Evolutionary conservation across 1,284 basidiomycete genomes (phyloP).

Genomic region (Ceratobasidium sp.): DNA sequence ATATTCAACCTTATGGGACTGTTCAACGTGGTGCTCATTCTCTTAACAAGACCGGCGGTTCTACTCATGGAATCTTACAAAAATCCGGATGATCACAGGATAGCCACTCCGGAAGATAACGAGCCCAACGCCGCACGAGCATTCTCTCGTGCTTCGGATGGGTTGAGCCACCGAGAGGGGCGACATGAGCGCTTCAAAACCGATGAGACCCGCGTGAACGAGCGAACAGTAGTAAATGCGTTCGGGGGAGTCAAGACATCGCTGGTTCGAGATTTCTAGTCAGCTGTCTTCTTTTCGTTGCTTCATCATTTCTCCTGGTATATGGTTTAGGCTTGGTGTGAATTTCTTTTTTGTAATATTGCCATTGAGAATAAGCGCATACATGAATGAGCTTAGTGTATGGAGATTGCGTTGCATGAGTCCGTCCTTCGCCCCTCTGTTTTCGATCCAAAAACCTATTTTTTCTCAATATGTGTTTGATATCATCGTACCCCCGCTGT

Average conservation of each 20-base stretch:
- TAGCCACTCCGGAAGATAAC: not conserved
- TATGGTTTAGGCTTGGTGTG: too few relatives aligned
- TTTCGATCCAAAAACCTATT: too few relatives aligned
- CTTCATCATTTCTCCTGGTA: too few relatives aligned
- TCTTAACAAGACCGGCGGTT: slow-evolving; percentile 17
- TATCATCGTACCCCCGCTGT: too few relatives aligned
- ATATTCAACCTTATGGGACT: slow-evolving; percentile 40
- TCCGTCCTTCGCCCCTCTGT: too few relatives aligned
- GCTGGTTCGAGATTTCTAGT: not conserved
- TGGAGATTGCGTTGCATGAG: too few relatives aligned
- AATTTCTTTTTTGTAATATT: too few relatives aligned
- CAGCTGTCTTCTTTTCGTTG: too few relatives aligned
- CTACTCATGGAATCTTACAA: not conserved
- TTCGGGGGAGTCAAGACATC: not conserved
- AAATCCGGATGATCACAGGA: not conserved
- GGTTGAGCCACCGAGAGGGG: not conserved
- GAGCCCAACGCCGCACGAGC: not conserved
- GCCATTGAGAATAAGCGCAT: too few relatives aligned
- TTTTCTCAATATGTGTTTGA: too few relatives aligned
- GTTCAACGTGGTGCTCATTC: slow-evolving; percentile 22
- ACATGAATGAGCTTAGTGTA: too few relatives aligned
- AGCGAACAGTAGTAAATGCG: not conserved
- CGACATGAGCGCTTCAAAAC: not conserved
- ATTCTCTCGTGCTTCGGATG: not conserved
- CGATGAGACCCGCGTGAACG: not conserved